Conservation (phyloP, 495 filamentous ascomycete species). For the Penicillium desertorum region DNA sequence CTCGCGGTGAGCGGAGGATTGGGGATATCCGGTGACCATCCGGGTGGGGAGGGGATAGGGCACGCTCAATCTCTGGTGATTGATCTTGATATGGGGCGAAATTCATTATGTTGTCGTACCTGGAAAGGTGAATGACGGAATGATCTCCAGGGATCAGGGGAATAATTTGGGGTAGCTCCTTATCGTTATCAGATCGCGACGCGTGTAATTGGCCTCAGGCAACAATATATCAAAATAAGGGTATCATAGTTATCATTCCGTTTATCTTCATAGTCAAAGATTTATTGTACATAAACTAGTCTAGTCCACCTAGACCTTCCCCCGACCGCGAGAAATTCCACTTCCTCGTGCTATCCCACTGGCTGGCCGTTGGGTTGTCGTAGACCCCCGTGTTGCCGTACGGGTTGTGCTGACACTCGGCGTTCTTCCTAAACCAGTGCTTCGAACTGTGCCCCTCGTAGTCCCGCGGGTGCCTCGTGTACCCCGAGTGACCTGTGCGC, state of each 20-base stretch:
- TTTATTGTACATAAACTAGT: slow-evolving; percentile 16
- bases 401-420: slow-evolving; percentile 40
- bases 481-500: slow-evolving; percentile 45
- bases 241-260: slow-evolving; percentile 22
- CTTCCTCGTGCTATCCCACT: slow-evolving; percentile 53
- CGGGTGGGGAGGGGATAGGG: slow-evolving; percentile 62
- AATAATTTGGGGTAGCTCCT: slow-evolving; percentile 16
- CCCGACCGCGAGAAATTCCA: slow-evolving; percentile 43
- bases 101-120: slow-evolving; percentile 58
- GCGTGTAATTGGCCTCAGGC: slow-evolving; percentile 22
- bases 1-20: slow-evolving; percentile 39
- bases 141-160: slow-evolving; percentile 3
- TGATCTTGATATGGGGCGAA: slow-evolving; percentile 95
- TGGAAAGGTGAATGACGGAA: slow-evolving; percentile 6
- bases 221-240: slow-evolving; percentile 13
- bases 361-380: slow-evolving; percentile 46
- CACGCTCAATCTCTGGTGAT: slow-evolving; percentile 72
- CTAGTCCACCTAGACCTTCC: slow-evolving; percentile 24
- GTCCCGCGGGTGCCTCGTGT: slow-evolving; percentile 48
- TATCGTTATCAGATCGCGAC: slow-evolving; percentile 31
- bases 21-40: slow-evolving; percentile 52
- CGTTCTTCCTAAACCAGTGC: slow-evolving; percentile 49
- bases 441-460: slow-evolving; percentile 44
- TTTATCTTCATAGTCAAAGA: slow-evolving; percentile 16
- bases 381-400: slow-evolving; percentile 33